Base-by-base conservation (phyloP, 768 basidiomycete species). In the Mycena metata region DNA sequence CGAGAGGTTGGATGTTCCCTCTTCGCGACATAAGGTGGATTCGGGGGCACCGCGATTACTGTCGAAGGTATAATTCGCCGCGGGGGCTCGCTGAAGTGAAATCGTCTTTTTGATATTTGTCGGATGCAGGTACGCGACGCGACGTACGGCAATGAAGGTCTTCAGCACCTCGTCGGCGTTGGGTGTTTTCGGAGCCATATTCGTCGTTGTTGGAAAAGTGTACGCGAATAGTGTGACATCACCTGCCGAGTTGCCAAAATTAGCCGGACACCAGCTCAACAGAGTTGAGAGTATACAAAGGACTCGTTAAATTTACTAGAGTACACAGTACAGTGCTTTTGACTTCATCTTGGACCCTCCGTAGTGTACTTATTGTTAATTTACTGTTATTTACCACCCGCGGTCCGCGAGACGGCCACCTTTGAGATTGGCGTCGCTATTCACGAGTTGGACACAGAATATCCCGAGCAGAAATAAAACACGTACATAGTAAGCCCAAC, bases 401-500 rank as follows among this genome's bases (percentile, higher is more conserved):
- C 94, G 87, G 36, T 81, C 80, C 10, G 93, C 91, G 56, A 93
- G 76, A 26, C 83, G 85, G 11, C 93, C 94, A 19, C 94, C 94
- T 74, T 90, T 87, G 57, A 95, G 76, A 62, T 90, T 83, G n/a
- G 80, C 75, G 68, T 90, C 86, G 72, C 93, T 95, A 71, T 47
- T 33, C 67, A 54, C 57, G 39, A 45, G 21, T n/a, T 15, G 11
- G 15, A n/a, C 39, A 39, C 26, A 21, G n/a, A 46, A 24, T 17
- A 45, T 55, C 12, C 16, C 12, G 23, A 62, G 55, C 63, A 33
- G 35, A 49, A 57, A 52, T 8, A 8, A 11, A 46, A 24, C n/a
- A 81, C 92, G 77, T 74, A 94, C 94, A 96, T 96, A 11, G 90
- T 92, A 67, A 96, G 83, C 46, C 96, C 96, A 57, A 96, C 94